Base-by-base conservation (phyloP, 1,284 basidiomycete genomes). In the Pholiota adiposa region DNA sequence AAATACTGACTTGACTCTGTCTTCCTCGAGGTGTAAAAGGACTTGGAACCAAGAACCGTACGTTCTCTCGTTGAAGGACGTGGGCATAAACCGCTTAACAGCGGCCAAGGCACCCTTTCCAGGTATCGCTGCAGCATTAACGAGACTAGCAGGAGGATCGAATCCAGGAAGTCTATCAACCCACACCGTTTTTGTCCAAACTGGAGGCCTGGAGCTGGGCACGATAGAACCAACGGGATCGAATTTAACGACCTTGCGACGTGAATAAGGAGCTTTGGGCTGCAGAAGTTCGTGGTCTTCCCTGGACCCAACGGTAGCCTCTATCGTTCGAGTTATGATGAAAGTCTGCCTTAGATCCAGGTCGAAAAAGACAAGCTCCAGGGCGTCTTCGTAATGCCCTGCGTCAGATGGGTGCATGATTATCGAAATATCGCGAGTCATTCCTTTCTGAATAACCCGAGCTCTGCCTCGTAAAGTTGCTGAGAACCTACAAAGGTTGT, bases 11-110 rank as follows among this genome's bases (percentile, higher is more conserved):
- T 72, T 76, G 65, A 73, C 74, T 56, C 78, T 76, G 49, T 78
- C 76, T 56, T 83, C 82, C 62, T 84, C 83, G 19, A 82, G 69
- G 68, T 75, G 77, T 1, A 84, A 60, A 56, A 83, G 59, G 7
- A 73, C 63, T 60, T 79, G 73, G 65, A 82, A 83, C 63, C 73
- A 74, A 3, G 65, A 53, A 1, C 67, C 71, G 61, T 84, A 83
- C 2, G 78, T 78, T 2, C 66, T 60, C 2, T 69, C 54, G 33
- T 69, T 72, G 40, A 83, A 73, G 2, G 44, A 43, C 0, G 63
- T 29, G 8, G 77, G 77, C 66, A 82, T 67, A 44, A 76, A 74
- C 9, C 56, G 58, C 63, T 71, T 73, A 29, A 78, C 65, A 18
- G 59, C 64, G 25, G 67, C 58, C 31, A 69, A 58, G 16, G 72